Percentiles rank a stretch among this genome's conserved stretches.
These are phyloP conservation scores for Talinum fruticosum DNA, from an alignment of 148 eudicot genomes.

Conservation along the genomic window DNA sequence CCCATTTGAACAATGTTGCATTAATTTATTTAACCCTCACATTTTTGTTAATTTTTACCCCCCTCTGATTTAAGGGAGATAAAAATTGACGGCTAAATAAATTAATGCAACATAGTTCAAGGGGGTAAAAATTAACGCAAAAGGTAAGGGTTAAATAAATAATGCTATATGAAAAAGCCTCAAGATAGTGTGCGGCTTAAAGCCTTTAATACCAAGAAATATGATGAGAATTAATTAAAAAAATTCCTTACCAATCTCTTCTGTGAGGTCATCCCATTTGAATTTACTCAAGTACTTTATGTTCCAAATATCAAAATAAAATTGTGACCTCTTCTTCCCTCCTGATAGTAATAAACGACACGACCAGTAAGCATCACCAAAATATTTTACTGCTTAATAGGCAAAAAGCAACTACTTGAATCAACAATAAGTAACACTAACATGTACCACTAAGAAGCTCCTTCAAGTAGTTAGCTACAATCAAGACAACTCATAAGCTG, in stretches of 20 bases:
- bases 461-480: too few relatives aligned
- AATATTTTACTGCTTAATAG: neutral
- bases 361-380: neutral
- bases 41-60: too few relatives aligned
- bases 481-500: too few relatives aligned
- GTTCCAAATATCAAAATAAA: constrained; percentile 84
- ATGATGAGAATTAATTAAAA: constrained; percentile 13
- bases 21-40: too few relatives aligned
- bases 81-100: too few relatives aligned
- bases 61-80: too few relatives aligned
- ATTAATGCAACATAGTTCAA: too few relatives aligned
- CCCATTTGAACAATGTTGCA: too few relatives aligned
- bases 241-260: constrained; percentile 56
- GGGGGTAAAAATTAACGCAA: too few relatives aligned
- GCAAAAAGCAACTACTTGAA: constrained; percentile 3
- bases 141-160: too few relatives aligned
- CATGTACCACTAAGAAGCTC: neutral
- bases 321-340: constrained; percentile 80
- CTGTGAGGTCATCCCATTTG: constrained; percentile 93
- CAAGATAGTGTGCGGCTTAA: too few relatives aligned
- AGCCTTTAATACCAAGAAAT: neutral
- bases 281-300: constrained; percentile 94
- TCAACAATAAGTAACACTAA: neutral
- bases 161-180: too few relatives aligned
- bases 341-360: constrained; percentile 38